Conservation (phyloP, 2,329 filamentous ascomycete species). For the Fusarium sterilihyphosum region DNA sequence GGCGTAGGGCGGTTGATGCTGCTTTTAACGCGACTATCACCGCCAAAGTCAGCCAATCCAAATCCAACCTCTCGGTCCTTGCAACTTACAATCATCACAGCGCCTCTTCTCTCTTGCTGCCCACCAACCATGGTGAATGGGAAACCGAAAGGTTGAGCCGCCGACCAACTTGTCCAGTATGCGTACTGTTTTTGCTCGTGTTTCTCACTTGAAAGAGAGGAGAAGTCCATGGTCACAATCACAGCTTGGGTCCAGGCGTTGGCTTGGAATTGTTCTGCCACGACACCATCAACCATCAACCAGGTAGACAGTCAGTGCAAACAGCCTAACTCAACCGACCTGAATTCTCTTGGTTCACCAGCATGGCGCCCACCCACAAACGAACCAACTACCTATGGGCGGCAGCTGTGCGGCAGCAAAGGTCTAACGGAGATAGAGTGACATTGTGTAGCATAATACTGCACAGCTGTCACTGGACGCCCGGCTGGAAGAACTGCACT, state of each 20-base stretch:
- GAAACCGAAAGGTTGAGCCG: constrained; percentile 25
- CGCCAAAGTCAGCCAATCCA: constrained; percentile 36
- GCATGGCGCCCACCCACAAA: constrained; percentile 16
- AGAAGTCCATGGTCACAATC: constrained; percentile 19
- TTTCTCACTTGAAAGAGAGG: constrained; percentile 2
- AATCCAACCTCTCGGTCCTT: constrained; percentile 23
- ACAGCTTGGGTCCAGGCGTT: constrained; percentile 25
- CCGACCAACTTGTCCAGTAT: constrained; percentile 25
- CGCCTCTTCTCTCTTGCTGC: constrained; percentile 20
- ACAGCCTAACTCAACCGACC: constrained; percentile 8
- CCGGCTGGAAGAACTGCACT: constrained; percentile 23
- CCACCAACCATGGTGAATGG: constrained; percentile 22
- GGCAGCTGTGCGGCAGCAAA: constrained; percentile 14
- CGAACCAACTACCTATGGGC: constrained; percentile 13
- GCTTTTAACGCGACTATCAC: constrained; percentile 42
- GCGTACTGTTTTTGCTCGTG: background rate
- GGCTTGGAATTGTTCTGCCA: constrained; percentile 23
- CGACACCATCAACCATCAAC: constrained; percentile 14
- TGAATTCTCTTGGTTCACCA: constrained; percentile 20
- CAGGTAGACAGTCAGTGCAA: background rate
- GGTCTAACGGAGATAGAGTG: constrained; percentile 29
- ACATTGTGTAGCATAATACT: constrained; percentile 37
- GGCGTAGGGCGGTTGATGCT: constrained; percentile 38
- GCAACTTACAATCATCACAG: constrained; percentile 40
- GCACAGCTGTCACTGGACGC: constrained; percentile 26